phyloP scores from a whole-genome alignment of 2,329 filamentous ascomycete species.

The Zymoseptoria crescenta region DNA sequence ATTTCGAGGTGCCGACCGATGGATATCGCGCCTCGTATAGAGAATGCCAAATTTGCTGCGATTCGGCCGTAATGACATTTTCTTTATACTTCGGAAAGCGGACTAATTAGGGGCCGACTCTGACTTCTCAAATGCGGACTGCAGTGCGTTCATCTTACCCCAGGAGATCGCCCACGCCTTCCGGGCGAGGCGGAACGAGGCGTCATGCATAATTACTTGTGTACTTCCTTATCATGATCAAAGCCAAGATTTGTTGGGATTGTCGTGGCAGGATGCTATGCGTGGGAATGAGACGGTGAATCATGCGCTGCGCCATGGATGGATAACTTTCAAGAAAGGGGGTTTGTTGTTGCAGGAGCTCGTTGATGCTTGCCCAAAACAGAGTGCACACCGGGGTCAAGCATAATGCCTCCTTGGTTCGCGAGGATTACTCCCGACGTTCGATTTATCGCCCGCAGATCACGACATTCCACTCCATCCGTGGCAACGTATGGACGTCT shows the following conservation, averaged over 20 bases:
- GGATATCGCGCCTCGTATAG: neutral
- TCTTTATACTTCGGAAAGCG: neutral
- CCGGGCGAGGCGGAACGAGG: neutral
- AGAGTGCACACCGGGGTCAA: neutral
- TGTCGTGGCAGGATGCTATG: neutral
- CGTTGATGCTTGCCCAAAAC: neutral
- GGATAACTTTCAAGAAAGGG: neutral
- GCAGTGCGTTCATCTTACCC: neutral
- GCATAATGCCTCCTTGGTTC: neutral
- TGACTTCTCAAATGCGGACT: neutral
- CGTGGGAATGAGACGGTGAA: neutral
- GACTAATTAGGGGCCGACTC: neutral
- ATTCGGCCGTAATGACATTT: neutral
- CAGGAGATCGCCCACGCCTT: neutral
- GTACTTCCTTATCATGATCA: neutral
- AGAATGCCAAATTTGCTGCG: neutral
- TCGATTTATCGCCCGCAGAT: neutral
- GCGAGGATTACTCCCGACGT: neutral
- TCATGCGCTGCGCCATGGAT: neutral
- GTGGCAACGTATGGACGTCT: neutral
- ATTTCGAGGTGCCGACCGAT: neutral
- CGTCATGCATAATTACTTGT: neutral
- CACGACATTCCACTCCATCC: neutral
- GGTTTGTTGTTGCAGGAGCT: neutral
- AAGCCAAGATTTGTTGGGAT: neutral